Evolutionary conservation across 306 rosid genomes (phyloP).

Genomic region (Cicer judaicum): DNA sequence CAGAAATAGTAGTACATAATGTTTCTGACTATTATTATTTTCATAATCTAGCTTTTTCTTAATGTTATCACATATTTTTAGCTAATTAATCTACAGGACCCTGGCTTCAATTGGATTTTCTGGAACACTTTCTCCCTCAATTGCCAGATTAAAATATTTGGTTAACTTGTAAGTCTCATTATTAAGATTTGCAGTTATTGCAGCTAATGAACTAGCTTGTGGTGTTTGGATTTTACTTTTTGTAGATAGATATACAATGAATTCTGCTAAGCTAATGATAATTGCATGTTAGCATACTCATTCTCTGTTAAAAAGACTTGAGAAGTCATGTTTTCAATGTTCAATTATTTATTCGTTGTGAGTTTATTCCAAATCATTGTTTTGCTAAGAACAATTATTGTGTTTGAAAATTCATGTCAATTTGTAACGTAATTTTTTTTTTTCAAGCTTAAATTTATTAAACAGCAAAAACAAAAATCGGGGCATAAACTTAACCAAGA

Average conservation of each 20-base stretch:
- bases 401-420: background rate
- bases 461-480: too few species aligned
- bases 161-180: conserved; percentile 73
- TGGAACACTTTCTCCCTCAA: conserved; percentile 82
- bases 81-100: conserved; percentile 63
- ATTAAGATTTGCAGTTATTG: conserved; percentile 21
- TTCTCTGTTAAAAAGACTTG: background rate
- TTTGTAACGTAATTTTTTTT: background rate
- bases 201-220: conserved; percentile 14
- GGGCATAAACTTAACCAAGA: too few species aligned
- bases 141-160: conserved; percentile 72
- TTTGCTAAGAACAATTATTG: background rate
- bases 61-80: conserved; percentile 15
- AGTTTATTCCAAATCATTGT: background rate
- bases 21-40: background rate
- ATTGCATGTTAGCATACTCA: background rate
- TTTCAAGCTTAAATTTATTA: too few species aligned
- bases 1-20: conserved; percentile 20
- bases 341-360: background rate
- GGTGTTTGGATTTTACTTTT: too few species aligned
- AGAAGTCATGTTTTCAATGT: background rate
- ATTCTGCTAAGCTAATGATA: too few species aligned
- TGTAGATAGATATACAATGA: too few species aligned
- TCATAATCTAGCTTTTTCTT: conserved; percentile 7
- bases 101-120: conserved; percentile 75